Evolutionary conservation across 2,329 filamentous ascomycete genomes (phyloP).

Genomic region (Ascocoryne sarcoides): DNA sequence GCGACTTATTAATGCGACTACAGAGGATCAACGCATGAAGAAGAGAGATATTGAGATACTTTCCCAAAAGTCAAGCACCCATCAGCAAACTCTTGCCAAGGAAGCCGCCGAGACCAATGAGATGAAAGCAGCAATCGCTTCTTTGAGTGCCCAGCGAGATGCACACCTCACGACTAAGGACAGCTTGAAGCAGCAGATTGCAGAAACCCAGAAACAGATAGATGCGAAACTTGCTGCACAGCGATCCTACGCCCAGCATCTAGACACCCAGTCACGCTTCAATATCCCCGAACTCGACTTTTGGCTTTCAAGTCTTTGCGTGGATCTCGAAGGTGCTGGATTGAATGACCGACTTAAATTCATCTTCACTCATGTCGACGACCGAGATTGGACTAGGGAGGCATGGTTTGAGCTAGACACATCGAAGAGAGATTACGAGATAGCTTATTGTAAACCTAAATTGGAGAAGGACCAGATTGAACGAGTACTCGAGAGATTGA

Average conservation of each 20-base stretch:
- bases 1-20: slow-evolving; percentile 23
- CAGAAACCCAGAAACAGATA: slow-evolving; percentile 61
- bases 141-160: slow-evolving; percentile 52
- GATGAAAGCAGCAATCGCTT: slow-evolving; percentile 56
- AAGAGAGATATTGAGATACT: slow-evolving; percentile 80
- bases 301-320: slow-evolving; percentile 84
- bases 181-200: slow-evolving; percentile 50
- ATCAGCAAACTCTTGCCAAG: slow-evolving; percentile 66
- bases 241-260: slow-evolving; percentile 59
- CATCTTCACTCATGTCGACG: slow-evolving; percentile 77
- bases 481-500: slow-evolving; percentile 66
- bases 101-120: slow-evolving; percentile 70
- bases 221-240: slow-evolving; percentile 63
- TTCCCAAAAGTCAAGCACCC: slow-evolving; percentile 58
- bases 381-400: slow-evolving; percentile 79
- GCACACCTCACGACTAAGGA: slow-evolving; percentile 49
- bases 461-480: slow-evolving; percentile 72
- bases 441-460: slow-evolving; percentile 73
- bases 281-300: slow-evolving; percentile 93
- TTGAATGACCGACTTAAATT: slow-evolving; percentile 82
- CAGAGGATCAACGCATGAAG: slow-evolving; percentile 88
- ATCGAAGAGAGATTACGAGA: slow-evolving; percentile 72
- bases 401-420: slow-evolving; percentile 91
- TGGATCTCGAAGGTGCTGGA: slow-evolving; percentile 83
- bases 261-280: slow-evolving; percentile 76